Conservation (phyloP, 75 land plant genomes). For the Selaginella tamariscina region DNA sequence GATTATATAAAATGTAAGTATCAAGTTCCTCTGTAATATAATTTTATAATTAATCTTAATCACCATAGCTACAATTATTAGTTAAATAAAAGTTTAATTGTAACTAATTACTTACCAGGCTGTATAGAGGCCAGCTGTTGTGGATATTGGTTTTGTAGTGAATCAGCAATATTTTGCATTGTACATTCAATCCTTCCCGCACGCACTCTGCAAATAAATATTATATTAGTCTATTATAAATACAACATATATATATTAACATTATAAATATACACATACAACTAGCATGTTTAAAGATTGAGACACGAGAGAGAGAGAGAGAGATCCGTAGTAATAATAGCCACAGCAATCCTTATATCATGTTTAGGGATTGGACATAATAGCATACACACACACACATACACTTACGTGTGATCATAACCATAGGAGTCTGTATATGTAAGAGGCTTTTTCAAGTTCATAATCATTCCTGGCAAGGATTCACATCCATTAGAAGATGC, state of each 20-base stretch:
- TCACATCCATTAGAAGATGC: constrained; percentile 40
- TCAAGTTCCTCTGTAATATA: constrained; percentile 60
- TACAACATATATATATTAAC: no score
- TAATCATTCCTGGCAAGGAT: constrained; percentile 87
- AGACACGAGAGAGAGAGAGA: no score
- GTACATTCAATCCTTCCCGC: constrained; percentile 96
- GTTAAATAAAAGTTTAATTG: not conserved
- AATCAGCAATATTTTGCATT: constrained; percentile 95
- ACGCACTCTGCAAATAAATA: constrained; percentile 42
- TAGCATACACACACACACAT: not conserved
- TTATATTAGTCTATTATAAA: no score
- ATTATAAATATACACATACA: no score
- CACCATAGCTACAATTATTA: no score
- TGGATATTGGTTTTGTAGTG: constrained; percentile 40
- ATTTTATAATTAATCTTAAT: no score
- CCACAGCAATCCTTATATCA: no score
- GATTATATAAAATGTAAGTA: constrained; percentile 79
- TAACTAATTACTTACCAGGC: constrained; percentile 46
- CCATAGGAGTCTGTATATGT: constrained; percentile 60
- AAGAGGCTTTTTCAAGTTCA: constrained; percentile 76
- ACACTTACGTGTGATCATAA: constrained; percentile 46
- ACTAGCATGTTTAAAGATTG: no score
- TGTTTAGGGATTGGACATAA: no score
- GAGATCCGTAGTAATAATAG: no score
- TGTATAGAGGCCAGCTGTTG: constrained; percentile 33